Conservation (phyloP, 257 asterid species). For the Solanum bukasovii region DNA sequence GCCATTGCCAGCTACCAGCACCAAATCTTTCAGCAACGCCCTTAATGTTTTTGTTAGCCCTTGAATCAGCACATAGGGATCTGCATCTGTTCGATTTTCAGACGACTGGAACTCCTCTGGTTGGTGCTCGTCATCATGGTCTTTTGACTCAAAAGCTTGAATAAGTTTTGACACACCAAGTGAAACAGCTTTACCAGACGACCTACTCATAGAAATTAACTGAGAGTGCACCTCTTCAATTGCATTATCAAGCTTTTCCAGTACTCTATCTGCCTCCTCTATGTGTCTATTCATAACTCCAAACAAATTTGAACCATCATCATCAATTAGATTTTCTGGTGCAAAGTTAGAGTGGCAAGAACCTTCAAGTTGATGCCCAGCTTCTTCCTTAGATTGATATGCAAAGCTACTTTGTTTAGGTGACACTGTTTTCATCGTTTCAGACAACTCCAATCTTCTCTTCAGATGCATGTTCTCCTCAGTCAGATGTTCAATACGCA, state of each 20-base stretch:
- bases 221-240: slow-evolving; percentile 45
- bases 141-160: slow-evolving; percentile 76
- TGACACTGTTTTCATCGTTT: slow-evolving; percentile 25
- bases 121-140: slow-evolving; percentile 41
- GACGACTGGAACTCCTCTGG: slow-evolving; percentile 23
- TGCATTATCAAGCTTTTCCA: slow-evolving; percentile 66
- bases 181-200: slow-evolving; percentile 34
- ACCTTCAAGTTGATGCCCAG: slow-evolving; percentile 13
- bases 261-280: slow-evolving; percentile 38
- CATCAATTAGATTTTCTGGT: neutral
- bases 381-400: slow-evolving; percentile 27
- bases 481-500: slow-evolving; percentile 27
- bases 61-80: slow-evolving; percentile 34
- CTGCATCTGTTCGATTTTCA: slow-evolving; percentile 31
- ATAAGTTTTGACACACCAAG: slow-evolving; percentile 77
- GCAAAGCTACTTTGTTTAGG: slow-evolving; percentile 14
- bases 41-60: slow-evolving; percentile 26
- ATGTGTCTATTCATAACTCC: slow-evolving; percentile 37
- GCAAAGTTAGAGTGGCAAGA: neutral
- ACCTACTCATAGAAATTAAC: slow-evolving; percentile 34
- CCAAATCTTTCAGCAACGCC: slow-evolving; percentile 35
- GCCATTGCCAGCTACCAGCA: slow-evolving; percentile 41
- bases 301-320: slow-evolving; percentile 22
- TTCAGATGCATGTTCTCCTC: slow-evolving; percentile 46
- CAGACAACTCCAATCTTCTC: slow-evolving; percentile 40